Conservation (phyloP, 129 eudicot species). For the Centaurea solstitialis region DNA sequence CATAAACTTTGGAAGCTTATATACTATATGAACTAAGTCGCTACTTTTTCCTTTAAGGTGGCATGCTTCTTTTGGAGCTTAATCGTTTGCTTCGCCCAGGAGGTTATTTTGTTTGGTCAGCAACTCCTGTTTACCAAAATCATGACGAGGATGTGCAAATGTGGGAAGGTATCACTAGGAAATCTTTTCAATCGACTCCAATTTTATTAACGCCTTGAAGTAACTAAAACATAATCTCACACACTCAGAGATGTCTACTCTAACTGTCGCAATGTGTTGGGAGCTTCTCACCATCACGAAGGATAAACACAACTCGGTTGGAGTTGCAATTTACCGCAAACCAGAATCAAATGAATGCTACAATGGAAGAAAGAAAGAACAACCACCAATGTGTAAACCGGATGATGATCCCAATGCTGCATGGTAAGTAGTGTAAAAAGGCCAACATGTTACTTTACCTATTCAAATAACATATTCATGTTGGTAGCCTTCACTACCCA, state of each 20-base stretch:
- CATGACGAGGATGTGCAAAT: conserved; percentile 75
- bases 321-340: conserved; percentile 78
- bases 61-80: conserved; percentile 74
- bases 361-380: conserved; percentile 52
- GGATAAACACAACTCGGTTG: conserved; percentile 61
- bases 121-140: conserved; percentile 89
- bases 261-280: conserved; percentile 88
- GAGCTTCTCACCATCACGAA: conserved; percentile 76
- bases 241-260: conserved; percentile 66
- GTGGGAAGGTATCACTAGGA: conserved; percentile 59
- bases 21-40: conserved; percentile 12
- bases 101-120: conserved; percentile 88
- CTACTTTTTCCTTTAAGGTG: conserved; percentile 48
- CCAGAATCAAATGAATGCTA: conserved; percentile 84
- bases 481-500: not conserved
- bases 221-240: conserved; percentile 6
- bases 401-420: conserved; percentile 96
- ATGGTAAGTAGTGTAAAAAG: conserved; percentile 48
- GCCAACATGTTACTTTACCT: not conserved
- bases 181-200: not conserved
- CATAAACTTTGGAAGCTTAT: not conserved
- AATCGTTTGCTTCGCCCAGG: conserved; percentile 91
- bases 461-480: not conserved
- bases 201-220: not conserved
- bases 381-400: conserved; percentile 73